These are phyloP conservation scores for Phialophora expanda DNA, from an alignment of 2,329 filamentous ascomycete genomes.

Conservation along the genomic window DNA sequence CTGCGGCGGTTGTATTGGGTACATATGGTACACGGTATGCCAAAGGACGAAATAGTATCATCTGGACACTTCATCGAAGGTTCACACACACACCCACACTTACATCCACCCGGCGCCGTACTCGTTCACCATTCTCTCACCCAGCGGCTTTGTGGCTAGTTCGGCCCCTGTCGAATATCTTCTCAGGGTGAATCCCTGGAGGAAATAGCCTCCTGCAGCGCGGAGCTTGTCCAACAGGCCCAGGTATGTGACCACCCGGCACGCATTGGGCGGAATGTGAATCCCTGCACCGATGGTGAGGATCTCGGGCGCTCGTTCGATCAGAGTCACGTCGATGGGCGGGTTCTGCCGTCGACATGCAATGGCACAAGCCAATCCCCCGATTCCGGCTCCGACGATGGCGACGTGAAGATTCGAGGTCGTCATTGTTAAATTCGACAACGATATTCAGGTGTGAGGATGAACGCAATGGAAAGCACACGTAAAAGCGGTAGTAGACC, in stretches of 20 bases:
- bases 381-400: constrained; percentile 50
- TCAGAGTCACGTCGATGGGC: constrained; percentile 36
- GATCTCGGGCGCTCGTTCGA: constrained; percentile 38
- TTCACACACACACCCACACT: neutral
- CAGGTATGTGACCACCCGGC: constrained; percentile 34
- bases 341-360: constrained; percentile 36
- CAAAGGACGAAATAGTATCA: too few species aligned
- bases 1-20: neutral
- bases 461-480: too few species aligned
- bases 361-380: constrained; percentile 47
- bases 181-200: constrained; percentile 28
- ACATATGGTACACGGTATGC: neutral
- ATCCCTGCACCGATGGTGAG: constrained; percentile 41
- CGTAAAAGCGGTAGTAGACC: too few species aligned
- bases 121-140: constrained; percentile 35
- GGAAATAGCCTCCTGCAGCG: constrained; percentile 29
- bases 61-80: too few species aligned
- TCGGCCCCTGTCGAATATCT: constrained; percentile 36
- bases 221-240: constrained; percentile 32
- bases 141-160: constrained; percentile 38
- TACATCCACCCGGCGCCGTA: constrained; percentile 42
- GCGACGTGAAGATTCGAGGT: constrained; percentile 32
- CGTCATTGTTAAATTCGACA: too few species aligned
- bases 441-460: too few species aligned
- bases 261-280: constrained; percentile 42